Evolutionary conservation across 169 alveolate genomes (phyloP).

Genomic region (Babesia caballi): DNA sequence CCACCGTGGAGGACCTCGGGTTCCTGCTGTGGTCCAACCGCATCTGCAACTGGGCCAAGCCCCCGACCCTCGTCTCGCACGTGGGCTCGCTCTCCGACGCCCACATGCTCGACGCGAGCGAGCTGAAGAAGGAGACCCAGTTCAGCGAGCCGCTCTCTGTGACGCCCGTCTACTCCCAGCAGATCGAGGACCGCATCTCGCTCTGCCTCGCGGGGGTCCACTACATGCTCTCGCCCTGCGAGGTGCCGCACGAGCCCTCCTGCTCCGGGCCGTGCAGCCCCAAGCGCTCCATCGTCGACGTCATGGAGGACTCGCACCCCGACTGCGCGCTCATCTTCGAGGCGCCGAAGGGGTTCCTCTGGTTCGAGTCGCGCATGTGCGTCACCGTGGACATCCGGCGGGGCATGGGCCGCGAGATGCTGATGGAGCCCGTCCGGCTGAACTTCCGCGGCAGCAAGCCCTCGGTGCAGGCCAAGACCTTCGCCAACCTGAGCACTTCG

Average conservation of each 20-base stretch:
- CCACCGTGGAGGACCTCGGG: slow-evolving; percentile 56
- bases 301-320: background rate
- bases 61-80: background rate
- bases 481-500: slow-evolving; percentile 40
- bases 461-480: slow-evolving; percentile 18
- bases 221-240: slow-evolving; percentile 4
- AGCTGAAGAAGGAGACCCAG: background rate
- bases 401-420: slow-evolving; percentile 48
- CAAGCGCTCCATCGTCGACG: background rate
- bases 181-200: background rate
- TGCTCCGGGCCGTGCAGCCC: background rate
- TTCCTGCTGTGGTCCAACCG: slow-evolving; percentile 39
- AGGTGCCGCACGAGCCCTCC: background rate
- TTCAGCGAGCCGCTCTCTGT: background rate
- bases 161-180: background rate
- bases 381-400: slow-evolving; percentile 40
- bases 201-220: background rate
- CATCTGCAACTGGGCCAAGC: background rate
- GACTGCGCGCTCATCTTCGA: background rate
- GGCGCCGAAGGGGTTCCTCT: background rate
- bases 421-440: slow-evolving; percentile 41
- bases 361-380: slow-evolving; percentile 16
- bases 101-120: background rate
- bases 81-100: background rate
- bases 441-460: slow-evolving; percentile 45